Percentiles rank a stretch among this genome's conserved stretches.
Evolutionary conservation across 345 rosid species (phyloP).

Genomic region (Citropsis articulata): DNA sequence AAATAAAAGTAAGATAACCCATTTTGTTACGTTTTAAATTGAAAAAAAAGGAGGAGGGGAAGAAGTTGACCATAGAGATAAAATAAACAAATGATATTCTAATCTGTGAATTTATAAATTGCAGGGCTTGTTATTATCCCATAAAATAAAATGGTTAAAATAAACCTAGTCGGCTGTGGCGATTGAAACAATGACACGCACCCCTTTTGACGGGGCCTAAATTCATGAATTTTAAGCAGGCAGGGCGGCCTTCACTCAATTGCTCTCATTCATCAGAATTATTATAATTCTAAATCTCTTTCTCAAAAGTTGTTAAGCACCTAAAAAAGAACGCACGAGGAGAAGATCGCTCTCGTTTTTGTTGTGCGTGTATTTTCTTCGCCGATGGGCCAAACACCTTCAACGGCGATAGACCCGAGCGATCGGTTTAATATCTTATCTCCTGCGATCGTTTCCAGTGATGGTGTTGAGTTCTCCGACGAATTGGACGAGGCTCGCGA

Average conservation of each 20-base stretch:
- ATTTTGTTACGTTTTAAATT: no score
- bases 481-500: constrained; percentile 28
- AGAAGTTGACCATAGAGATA: no score
- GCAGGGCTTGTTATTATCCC: neutral
- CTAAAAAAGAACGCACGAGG: neutral
- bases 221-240: neutral
- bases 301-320: neutral
- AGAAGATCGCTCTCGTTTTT: neutral
- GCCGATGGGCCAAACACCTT: constrained; percentile 59
- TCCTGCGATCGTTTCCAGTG: constrained; percentile 17
- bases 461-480: constrained; percentile 15
- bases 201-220: constrained; percentile 33
- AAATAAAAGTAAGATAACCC: no score
- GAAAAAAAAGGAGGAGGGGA: no score
- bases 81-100: neutral
- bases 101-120: neutral
- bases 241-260: neutral
- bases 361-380: constrained; percentile 16
- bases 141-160: neutral
- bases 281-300: constrained; percentile 2
- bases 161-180: constrained; percentile 19
- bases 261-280: neutral
- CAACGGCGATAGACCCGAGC: constrained; percentile 29
- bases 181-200: constrained; percentile 40
- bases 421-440: constrained; percentile 9